phyloP scores from a whole-genome alignment of 1,284 basidiomycete genomes.

The Golubevia pallescens region DNA sequence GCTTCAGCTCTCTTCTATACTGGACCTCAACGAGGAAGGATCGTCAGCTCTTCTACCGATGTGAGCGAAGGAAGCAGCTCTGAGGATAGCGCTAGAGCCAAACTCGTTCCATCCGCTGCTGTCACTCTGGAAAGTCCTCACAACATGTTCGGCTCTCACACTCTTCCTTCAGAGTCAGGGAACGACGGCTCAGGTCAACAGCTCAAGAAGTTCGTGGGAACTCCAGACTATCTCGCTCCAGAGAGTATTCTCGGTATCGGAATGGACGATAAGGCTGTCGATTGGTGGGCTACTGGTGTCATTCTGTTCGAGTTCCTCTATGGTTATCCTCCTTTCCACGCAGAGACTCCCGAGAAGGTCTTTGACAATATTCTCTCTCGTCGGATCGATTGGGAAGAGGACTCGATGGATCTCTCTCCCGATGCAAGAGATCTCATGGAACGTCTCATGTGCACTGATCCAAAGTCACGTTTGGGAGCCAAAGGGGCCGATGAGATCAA shows the following conservation, averaged over 20 bases:
- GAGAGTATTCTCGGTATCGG: conserved; percentile 95
- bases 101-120: conserved; percentile 14
- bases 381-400: conserved; percentile 93
- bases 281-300: conserved; percentile 99
- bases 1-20: conserved; percentile 24
- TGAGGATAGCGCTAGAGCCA: conserved; percentile 13
- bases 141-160: conserved; percentile 31
- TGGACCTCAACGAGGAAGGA: conserved; percentile 27
- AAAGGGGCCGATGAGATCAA: conserved; percentile 92
- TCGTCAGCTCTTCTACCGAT: conserved; percentile 44
- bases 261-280: conserved; percentile 92
- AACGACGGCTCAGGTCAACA: conserved; percentile 1
- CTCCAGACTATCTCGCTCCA: conserved; percentile 94
- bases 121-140: conserved; percentile 39
- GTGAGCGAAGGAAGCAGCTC: conserved; percentile 45
- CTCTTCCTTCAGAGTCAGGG: conserved; percentile 28
- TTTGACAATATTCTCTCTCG: conserved; percentile 99
- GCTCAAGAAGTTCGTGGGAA: conserved; percentile 76
- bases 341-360: conserved; percentile 92
- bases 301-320: conserved; percentile 99
- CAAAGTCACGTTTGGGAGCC: conserved; percentile 79
- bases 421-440: conserved; percentile 92
- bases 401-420: conserved; percentile 82
- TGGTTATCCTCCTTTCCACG: conserved; percentile 96
- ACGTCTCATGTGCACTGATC: conserved; percentile 82